Evolutionary conservation across 2,329 filamentous ascomycete species (phyloP).

Genomic region (Colletotrichum melonis): DNA sequence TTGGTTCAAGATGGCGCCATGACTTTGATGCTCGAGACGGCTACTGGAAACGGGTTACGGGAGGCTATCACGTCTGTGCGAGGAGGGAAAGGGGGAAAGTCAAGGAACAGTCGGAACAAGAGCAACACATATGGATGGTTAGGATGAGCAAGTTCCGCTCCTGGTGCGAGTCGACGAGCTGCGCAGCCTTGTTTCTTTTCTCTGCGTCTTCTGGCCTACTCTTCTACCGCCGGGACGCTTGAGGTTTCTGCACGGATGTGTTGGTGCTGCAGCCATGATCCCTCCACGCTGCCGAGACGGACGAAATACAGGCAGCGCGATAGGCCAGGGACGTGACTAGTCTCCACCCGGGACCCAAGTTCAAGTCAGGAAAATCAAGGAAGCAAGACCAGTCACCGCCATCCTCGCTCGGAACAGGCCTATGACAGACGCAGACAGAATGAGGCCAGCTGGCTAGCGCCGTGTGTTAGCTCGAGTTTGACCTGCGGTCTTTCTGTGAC

Average conservation of each 20-base stretch:
- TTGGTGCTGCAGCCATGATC: constrained; percentile 58
- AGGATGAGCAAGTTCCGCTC: constrained; percentile 27
- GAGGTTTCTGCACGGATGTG: constrained; percentile 52
- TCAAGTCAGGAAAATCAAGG: constrained; percentile 54
- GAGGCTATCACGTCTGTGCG: constrained; percentile 11
- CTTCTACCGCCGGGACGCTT: constrained; percentile 2
- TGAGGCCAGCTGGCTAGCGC: constrained; percentile 53
- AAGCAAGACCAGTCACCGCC: constrained; percentile 50
- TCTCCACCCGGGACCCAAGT: constrained; percentile 50
- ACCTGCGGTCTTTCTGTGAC: constrained; percentile 42
- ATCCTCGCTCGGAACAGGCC: constrained; percentile 45
- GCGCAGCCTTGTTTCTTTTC: constrained; percentile 27
- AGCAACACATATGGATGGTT: neutral
- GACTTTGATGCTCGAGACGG: constrained; percentile 26
- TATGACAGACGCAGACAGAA: constrained; percentile 52
- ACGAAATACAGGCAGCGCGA: constrained; percentile 47
- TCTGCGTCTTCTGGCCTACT: constrained; percentile 12
- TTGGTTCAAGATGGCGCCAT: constrained; percentile 20
- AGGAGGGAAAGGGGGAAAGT: neutral
- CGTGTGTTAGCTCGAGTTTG: constrained; percentile 45
- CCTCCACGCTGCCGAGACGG: constrained; percentile 49
- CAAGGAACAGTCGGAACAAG: constrained; percentile 2
- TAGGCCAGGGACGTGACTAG: constrained; percentile 53
- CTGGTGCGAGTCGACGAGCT: constrained; percentile 20
- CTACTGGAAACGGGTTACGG: constrained; percentile 16